Evolutionary conservation across 1,284 basidiomycete genomes (phyloP).

Genomic region (Golubevia pallescens): DNA sequence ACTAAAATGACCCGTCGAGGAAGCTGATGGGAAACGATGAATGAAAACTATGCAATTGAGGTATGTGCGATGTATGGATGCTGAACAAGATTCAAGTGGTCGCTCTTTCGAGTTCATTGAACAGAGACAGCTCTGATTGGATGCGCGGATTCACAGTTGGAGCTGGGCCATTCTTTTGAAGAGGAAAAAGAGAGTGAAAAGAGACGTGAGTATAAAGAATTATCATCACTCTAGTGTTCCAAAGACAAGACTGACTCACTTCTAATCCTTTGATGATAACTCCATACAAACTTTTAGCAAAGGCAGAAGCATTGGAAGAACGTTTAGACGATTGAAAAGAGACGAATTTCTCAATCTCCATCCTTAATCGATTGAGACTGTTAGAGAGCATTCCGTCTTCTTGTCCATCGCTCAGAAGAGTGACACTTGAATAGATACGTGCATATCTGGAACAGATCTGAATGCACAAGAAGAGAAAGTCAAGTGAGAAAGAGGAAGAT

Average conservation of each 20-base stretch:
- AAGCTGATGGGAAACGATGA: too few species aligned
- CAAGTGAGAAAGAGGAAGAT: background rate
- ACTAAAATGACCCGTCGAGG: too few species aligned
- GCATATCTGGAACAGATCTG: constrained; percentile 5
- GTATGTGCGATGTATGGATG: too few species aligned
- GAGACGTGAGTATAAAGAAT: background rate
- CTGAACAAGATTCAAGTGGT: too few species aligned
- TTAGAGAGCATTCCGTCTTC: constrained; percentile 2
- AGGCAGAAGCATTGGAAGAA: background rate
- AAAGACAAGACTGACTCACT: constrained; percentile 3
- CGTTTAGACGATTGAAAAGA: constrained; percentile 3
- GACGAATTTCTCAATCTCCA: constrained; percentile 5
- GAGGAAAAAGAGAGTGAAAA: background rate
- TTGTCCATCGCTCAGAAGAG: constrained; percentile 5
- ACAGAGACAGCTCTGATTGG: constrained; percentile 30
- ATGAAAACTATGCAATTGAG: too few species aligned
- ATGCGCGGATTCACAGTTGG: constrained; percentile 12
- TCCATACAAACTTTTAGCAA: constrained; percentile 2
- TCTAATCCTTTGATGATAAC: constrained; percentile 8
- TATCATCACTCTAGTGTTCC: too few species aligned
- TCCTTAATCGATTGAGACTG: constrained; percentile 6
- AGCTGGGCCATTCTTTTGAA: background rate
- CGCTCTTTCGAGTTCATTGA: constrained; percentile 16
- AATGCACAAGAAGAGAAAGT: background rate
- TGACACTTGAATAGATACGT: background rate